Conservation (phyloP, 768 basidiomycete species). For the Obba rivulosa region DNA sequence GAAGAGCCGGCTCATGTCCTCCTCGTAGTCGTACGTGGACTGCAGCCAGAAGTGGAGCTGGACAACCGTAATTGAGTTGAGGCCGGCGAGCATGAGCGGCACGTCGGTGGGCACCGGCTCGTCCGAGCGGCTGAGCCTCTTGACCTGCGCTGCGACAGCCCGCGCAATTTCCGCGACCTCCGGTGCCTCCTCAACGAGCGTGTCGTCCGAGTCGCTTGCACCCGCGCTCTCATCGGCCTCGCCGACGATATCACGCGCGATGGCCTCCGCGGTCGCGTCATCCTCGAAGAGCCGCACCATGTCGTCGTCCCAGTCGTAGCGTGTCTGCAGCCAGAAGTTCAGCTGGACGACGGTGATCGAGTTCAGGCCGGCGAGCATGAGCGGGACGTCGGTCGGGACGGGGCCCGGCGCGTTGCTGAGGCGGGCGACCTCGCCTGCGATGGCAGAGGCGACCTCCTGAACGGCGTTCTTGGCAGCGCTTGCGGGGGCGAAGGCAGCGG, state of each 20-base stretch:
- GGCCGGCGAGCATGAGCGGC: conserved; percentile 28
- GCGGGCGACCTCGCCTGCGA: conserved; percentile 27
- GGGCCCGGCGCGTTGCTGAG: conserved; percentile 24
- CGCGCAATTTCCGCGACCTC: conserved; percentile 21
- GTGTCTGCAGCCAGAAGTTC: conserved; percentile 29
- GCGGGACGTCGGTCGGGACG: conserved; percentile 24
- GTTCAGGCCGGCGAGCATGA: conserved; percentile 28
- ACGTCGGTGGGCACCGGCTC: conserved; percentile 23
- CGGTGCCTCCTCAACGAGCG: not conserved
- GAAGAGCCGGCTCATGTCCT: conserved; percentile 24
- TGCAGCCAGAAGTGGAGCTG: conserved; percentile 30
- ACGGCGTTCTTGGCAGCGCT: conserved; percentile 8
- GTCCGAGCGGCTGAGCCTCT: conserved; percentile 24
- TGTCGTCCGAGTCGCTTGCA: not conserved
- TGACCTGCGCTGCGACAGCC: conserved; percentile 29
- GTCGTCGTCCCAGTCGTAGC: conserved; percentile 24
- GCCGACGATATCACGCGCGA: conserved; percentile 24
- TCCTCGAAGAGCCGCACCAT: conserved; percentile 25
- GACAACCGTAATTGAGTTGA: conserved; percentile 26
- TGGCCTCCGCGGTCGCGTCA: conserved; percentile 21
- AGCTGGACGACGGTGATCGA: conserved; percentile 25
- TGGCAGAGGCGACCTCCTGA: conserved; percentile 24
- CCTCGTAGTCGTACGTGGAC: conserved; percentile 26
- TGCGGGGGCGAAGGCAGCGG: conserved; percentile 7
- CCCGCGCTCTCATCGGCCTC: conserved; percentile 7